Evolutionary conservation across 257 asterid species (phyloP), one percentile per base, ranked within the genome.

Genomic region (Coffea eugenioides): DNA sequence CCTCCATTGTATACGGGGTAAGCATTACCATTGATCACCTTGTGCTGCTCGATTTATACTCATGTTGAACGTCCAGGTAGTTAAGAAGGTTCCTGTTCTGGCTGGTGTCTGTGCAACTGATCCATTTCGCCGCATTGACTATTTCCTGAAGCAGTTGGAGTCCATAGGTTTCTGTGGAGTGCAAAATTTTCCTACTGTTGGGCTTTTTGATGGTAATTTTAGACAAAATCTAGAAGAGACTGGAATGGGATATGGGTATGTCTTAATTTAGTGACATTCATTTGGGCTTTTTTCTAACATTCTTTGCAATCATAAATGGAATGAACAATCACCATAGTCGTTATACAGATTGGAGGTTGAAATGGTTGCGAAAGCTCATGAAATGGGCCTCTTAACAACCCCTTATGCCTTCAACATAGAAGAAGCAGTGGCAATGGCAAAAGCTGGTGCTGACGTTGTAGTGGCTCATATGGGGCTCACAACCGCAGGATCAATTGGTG

Each of bases 401-500:
- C 99, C 99, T 5, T 95, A 95, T 82, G 98, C 98, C 75, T 95
- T 95, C 87, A 91, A 92, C 79, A 81, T 88, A 84, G 90, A 91
- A 71, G 99, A 95, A 90, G 99, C 97, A 59, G 70, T 69, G 59
- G 94, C 91, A 77, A 95, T 95, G 99, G 94, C 97, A 70, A 85
- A 88, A 90, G 97, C 97, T 46, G 99, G 98, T 83, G 99, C 99
- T 57, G 99, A 95, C 88, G 88, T 95, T 80, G 86, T 93, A 6
- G 99, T 95, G 84, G 99, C 99, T 14, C 98, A 95, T 84, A 93
- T 93, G 99, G 99, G 99, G 82, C 98, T 95, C 72, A 95, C 99
- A 2, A 92, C 97, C 54, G 92, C 97, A 57, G 99, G 99, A 73
- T 88, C 97, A 45, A 91, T 95, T 72, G 99, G 99, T 77, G 99